Evolutionary conservation across 306 rosid genomes (phyloP), one percentile per base, ranked within the genome.

Genomic region (Purshia tridentata): DNA sequence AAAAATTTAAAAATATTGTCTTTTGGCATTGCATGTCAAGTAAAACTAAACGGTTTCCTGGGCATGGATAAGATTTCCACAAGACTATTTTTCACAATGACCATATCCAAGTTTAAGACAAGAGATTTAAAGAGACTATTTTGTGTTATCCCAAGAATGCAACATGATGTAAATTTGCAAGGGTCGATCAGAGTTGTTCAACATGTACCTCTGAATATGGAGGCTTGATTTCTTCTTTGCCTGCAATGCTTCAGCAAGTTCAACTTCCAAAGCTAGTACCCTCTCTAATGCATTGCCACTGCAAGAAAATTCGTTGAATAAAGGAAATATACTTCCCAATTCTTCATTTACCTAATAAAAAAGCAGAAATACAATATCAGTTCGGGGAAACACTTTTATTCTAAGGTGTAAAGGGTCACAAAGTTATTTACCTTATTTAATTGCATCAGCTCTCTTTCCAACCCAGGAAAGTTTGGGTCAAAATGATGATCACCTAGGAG

Each of bases 211-310:
- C 80, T 95, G 96, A 80, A 91, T 90, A 72, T 88, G 92, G 74
- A 84, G 20, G 80, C 72, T 82, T 39, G 97, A 78, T 78, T 83
- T 85, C 84, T 88, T 92, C 87, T 90, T 91, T 74, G 87, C 81
- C 84, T 82, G 93, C 84, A 95, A 84, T 9, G 96, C 82, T 84
- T 88, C 97, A 39, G 98, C 99, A 57, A 95, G 97, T 80, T 95
- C 98, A 53, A 91, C 83, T 85, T 91, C 99, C 80, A 95, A 81
- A 73, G 99, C 96, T 65, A 95, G 97, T 50, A 91, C 98, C 77
- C 98, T 87, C 83, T 95, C 99, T 66, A 95, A 75, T 49, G 99
- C 93, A 86, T 90, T 91, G 72, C 99, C 96, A 41, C 87, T 58
- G 77, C 67, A 58, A 16, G 86, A 82, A 80, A 90, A 84, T 54